Percentiles rank a stretch among this genome's conserved stretches.
Conservation (phyloP, 2,329 filamentous ascomycete species). For the Aspergillus versicolor region DNA sequence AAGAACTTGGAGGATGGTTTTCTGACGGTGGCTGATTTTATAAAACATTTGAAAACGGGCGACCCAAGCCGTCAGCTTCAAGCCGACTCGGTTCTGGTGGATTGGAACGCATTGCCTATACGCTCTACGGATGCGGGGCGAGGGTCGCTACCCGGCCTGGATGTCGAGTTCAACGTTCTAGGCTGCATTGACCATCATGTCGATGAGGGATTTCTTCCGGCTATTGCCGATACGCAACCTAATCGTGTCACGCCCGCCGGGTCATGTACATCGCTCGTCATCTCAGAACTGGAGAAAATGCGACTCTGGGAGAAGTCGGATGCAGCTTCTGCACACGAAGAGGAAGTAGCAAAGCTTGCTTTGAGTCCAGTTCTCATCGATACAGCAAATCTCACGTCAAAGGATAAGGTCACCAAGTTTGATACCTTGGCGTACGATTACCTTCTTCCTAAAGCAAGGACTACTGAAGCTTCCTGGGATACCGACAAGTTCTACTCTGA, state of each 20-base stretch:
- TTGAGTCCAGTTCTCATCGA: constrained; percentile 46
- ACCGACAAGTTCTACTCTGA: constrained; percentile 51
- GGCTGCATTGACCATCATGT: constrained; percentile 64
- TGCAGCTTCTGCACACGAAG: constrained; percentile 16
- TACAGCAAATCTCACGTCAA: constrained; percentile 44
- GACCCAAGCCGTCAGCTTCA: constrained; percentile 1
- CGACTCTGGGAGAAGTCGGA: constrained; percentile 42
- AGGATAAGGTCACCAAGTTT: constrained; percentile 48
- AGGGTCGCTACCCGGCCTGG: constrained; percentile 49
- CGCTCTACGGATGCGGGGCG: constrained; percentile 46
- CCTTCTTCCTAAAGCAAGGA: constrained; percentile 51
- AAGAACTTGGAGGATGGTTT: constrained; percentile 28
- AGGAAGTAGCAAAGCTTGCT: constrained; percentile 39
- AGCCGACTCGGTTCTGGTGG: constrained; percentile 39
- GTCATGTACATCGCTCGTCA: constrained; percentile 60
- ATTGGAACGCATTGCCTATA: constrained; percentile 47
- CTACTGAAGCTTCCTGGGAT: constrained; percentile 37
- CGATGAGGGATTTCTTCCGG: constrained; percentile 55
- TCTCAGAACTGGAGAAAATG: constrained; percentile 50
- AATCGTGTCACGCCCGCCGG: constrained; percentile 56
- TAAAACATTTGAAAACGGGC: constrained; percentile 19
- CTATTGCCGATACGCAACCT: constrained; percentile 44
- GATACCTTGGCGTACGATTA: constrained; percentile 50
- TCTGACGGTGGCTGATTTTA: constrained; percentile 43
- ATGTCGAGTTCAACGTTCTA: constrained; percentile 42